Evolutionary conservation across 169 alveolate genomes (phyloP), one percentile per base, ranked within the genome.

Genomic region (Eimeria tenella): DNA sequence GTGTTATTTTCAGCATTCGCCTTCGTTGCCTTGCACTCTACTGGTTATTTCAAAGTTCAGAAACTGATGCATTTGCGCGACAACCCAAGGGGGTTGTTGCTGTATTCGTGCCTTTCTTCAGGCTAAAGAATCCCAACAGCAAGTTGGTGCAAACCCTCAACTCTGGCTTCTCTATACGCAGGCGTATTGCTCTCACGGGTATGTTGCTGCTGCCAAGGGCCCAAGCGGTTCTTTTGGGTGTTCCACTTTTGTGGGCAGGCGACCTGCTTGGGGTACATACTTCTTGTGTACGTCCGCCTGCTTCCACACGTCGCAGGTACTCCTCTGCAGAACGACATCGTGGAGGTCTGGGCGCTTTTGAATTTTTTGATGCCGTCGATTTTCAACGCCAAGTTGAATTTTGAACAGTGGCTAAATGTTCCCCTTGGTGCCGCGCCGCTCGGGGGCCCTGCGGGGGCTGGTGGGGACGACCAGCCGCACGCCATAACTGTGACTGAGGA

Each of bases 341-440:
- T 98, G 96, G 99, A 98, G 95, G 96, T 98, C 79, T 98, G 99
- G 99, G 98, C 99, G n/a, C 95, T 98, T 10, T 93, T 98, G 91
- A 99, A 98, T 86, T 98, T 98, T 95, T 96, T 99, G 73, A 99
- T 98, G 97, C 99, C 99, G 5, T 42, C 82, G 10, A 87, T 94
- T 23, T 94, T 94, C 63, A 79, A 89, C 23, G 90, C 94, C 63
- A 75, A 75, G 88, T 31, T 89, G 81, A 74, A 89, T 23, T 74
- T 79, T 23, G 94, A 79, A 75, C 89, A 89, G 77, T 79, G 89
- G 94, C 86, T 75, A 55, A 89, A 89, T 55, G 79, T 89, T 50
- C 87, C 94, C 5, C 65, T 89, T 6, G 87, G 86, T 4, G 71
- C 79, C 13, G 58, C 87, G 6, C 63, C 77, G 31, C 71, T 68